Percentiles rank a stretch among this genome's conserved stretches.
Evolutionary conservation across 805 yeast genomes (phyloP).

Genomic region (Cyberlindnera americana): DNA sequence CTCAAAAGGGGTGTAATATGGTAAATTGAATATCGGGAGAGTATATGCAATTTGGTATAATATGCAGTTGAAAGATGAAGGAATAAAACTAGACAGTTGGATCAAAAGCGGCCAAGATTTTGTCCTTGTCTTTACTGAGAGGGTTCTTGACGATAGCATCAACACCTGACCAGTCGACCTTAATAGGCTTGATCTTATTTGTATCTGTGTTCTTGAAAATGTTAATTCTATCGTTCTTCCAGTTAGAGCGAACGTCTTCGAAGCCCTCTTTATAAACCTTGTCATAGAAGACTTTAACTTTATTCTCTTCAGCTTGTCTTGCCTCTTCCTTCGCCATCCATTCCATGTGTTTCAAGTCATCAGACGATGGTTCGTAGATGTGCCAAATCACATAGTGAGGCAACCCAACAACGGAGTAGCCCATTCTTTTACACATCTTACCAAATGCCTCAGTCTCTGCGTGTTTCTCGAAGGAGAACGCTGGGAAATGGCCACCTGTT

Average conservation of each 20-base stretch:
- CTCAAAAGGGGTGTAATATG: too few relatives aligned
- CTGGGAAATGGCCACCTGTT: slow-evolving; percentile 94
- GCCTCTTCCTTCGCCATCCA: slow-evolving; percentile 87
- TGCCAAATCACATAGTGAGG: slow-evolving; percentile 98
- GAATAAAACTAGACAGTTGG: slow-evolving; percentile 21
- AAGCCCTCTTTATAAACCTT: slow-evolving; percentile 78
- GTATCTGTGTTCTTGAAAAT: slow-evolving; percentile 77
- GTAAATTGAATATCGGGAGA: too few relatives aligned
- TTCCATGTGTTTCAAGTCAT: slow-evolving; percentile 84
- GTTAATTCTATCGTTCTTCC: slow-evolving; percentile 69
- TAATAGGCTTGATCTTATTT: slow-evolving; percentile 43
- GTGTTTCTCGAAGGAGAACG: slow-evolving; percentile 91
- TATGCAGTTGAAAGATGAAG: neutral
- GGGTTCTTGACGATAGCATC: slow-evolving; percentile 33
- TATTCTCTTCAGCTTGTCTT: slow-evolving; percentile 59
- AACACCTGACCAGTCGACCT: slow-evolving; percentile 71
- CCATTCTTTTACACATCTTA: slow-evolving; percentile 82
- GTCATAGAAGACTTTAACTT: slow-evolving; percentile 60
- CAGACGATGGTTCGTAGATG: slow-evolving; percentile 91
- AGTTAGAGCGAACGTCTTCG: slow-evolving; percentile 66
- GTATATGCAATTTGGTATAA: too few relatives aligned
- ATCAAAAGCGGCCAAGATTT: slow-evolving; percentile 30
- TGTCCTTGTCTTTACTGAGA: slow-evolving; percentile 23
- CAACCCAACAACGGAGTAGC: slow-evolving; percentile 82
- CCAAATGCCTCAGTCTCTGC: slow-evolving; percentile 99